Evolutionary conservation across 108 stramenopile genomes (phyloP), one percentile per base, ranked within the genome.

Genomic region (Asterionellopsis glacialis): DNA sequence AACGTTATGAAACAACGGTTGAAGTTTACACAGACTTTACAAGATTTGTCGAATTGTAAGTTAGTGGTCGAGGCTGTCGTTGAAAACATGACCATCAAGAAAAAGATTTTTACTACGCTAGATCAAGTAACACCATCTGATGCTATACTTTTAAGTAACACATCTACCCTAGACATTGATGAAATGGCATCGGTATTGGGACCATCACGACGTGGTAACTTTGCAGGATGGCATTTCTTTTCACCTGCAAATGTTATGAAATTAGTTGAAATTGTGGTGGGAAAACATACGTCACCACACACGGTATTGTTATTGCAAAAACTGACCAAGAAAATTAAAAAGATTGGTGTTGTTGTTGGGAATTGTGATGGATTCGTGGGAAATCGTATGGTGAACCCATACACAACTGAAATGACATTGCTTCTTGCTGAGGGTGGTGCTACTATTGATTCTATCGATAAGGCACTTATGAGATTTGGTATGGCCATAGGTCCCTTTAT

Each of bases 351-450:
- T 18, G 82, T 94, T 1, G 98, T 96, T 15, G 96, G 96, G 14
- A 97, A 98, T 68, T 97, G 95, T 65, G 87, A 95, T 79, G 98
- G 98, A 9, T 98, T 98, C 67, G 94, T 97, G 47, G 98, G 96
- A 41, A 98, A 98, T 73, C 89, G 98, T 42, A 85, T 97, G 90
- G 56, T 97, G 61, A 70, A 80, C 48, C 90, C 92, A n/a, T 93
- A 95, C 63, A 67, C 80, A 11, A 67, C 80, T 14, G 96, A 96
- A 64, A 67, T 87, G 2, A 59, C 64, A 18, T 64, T 88, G 19
- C 27, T 90, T 28, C 65, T 96, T 41, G 85, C 77, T 48, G 79
- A 81, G 55, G 73, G 64, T 23, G 81, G 66, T 9, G 76, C 79
- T 47, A 63, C 76, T 16, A 73, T 93, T 15, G 19, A 69, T 25